Conservation (phyloP, 345 rosid genomes). For the Melastoma malabathricum region DNA sequence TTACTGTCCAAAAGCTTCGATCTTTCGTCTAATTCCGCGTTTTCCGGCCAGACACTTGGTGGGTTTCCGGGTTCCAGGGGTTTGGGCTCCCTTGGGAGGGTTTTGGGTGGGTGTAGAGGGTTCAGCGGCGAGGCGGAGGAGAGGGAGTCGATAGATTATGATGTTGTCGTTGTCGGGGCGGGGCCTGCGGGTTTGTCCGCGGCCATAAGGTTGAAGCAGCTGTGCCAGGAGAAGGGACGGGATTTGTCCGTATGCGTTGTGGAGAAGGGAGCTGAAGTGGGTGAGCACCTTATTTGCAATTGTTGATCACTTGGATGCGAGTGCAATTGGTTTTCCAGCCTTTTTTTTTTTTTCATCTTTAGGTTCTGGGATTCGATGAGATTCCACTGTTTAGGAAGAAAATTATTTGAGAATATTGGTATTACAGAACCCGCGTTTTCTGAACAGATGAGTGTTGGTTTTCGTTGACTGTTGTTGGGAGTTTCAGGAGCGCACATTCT, state of each 20-base stretch:
- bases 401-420: no score
- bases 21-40: no score
- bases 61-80: no score
- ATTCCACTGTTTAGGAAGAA: no score
- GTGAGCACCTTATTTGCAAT: slow-evolving; percentile 16
- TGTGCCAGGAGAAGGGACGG: slow-evolving; percentile 51
- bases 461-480: slow-evolving; percentile 4
- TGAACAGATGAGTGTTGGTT: neutral
- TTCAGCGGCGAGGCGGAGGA: slow-evolving; percentile 28
- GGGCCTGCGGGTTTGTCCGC: slow-evolving; percentile 99
- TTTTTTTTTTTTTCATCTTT: no score
- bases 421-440: no score
- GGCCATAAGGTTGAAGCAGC: slow-evolving; percentile 73
- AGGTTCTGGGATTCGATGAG: no score
- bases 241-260: slow-evolving; percentile 92
- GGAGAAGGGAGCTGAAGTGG: slow-evolving; percentile 93
- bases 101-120: slow-evolving; percentile 19
- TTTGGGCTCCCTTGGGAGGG: slow-evolving; percentile 3
- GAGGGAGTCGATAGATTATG: slow-evolving; percentile 70
- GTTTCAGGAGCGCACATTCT: slow-evolving; percentile 71
- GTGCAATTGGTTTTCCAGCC: no score
- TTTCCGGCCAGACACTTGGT: no score
- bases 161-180: slow-evolving; percentile 86
- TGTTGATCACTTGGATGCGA: no score
- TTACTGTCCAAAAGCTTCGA: no score